These are phyloP conservation scores for Curvularia eragrostidis DNA, from an alignment of 2,329 filamentous ascomycete genomes.

Conservation along the genomic window DNA sequence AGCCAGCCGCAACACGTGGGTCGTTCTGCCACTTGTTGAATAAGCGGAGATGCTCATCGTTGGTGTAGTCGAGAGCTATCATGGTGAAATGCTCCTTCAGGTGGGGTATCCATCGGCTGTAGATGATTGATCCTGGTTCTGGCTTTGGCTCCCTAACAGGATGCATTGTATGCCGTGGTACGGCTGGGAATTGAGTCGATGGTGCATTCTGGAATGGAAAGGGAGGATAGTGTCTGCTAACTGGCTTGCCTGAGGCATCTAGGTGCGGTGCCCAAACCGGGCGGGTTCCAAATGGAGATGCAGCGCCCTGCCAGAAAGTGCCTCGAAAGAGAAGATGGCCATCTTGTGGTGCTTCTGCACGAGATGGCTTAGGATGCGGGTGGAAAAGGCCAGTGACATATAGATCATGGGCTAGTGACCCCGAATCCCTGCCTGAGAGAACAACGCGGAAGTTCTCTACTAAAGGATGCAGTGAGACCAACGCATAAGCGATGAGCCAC, in stretches of 20 bases:
- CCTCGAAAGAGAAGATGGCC: constrained; percentile 59
- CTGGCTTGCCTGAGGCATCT: constrained; percentile 45
- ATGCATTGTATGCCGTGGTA: constrained; percentile 68
- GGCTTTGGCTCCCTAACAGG: constrained; percentile 76
- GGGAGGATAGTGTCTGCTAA: constrained; percentile 51
- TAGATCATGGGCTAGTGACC: constrained; percentile 51
- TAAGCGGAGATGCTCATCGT: constrained; percentile 69
- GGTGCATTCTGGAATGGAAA: constrained; percentile 55
- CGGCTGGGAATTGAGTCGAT: constrained; percentile 56
- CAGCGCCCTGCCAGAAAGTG: constrained; percentile 56
- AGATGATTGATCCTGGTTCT: constrained; percentile 71
- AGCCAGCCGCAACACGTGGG: constrained; percentile 78
- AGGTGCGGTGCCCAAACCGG: constrained; percentile 50
- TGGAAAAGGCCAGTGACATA: constrained; percentile 54
- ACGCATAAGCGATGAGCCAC: constrained; percentile 57
- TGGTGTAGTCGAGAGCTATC: constrained; percentile 71
- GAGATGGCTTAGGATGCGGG: constrained; percentile 50
- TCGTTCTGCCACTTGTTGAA: constrained; percentile 87
- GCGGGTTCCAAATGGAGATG: constrained; percentile 51
- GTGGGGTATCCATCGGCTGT: constrained; percentile 80
- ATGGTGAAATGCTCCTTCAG: constrained; percentile 79
- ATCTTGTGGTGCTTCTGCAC: constrained; percentile 45
- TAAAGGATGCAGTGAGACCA: constrained; percentile 54
- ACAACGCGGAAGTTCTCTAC: constrained; percentile 55
- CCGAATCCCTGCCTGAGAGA: constrained; percentile 48